A percentile compares a stretch with the other conserved stretches of the same genome.
Evolutionary conservation across 306 rosid species (phyloP).

Genomic region (Cucurbita ficifolia): DNA sequence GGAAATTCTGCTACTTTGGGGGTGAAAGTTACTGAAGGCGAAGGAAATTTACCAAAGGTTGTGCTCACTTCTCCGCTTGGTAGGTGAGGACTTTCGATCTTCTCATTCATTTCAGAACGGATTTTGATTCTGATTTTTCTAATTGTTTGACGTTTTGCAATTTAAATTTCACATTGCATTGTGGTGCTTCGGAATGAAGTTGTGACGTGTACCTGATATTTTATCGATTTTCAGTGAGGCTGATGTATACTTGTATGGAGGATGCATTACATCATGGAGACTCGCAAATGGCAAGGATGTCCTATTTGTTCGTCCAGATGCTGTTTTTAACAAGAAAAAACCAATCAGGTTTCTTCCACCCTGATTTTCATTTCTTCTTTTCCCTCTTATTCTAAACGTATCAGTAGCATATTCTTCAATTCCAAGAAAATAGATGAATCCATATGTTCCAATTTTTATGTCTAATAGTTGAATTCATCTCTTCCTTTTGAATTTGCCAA

Average conservation of each 20-base stretch:
- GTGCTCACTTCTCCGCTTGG: constrained; percentile 58
- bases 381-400: neutral
- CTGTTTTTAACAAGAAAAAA: constrained; percentile 69
- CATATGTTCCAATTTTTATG: neutral
- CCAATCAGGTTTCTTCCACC: constrained; percentile 60
- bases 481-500: neutral
- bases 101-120: neutral
- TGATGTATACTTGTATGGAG: constrained; percentile 74
- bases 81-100: constrained; percentile 33
- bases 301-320: constrained; percentile 89
- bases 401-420: neutral
- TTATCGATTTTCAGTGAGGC: constrained; percentile 50
- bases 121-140: neutral
- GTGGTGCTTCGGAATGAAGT: neutral
- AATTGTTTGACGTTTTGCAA: neutral
- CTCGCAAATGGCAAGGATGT: constrained; percentile 64
- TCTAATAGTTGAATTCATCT: neutral
- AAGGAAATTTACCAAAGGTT: constrained; percentile 70
- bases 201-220: neutral
- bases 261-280: constrained; percentile 81
- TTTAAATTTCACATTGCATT: neutral
- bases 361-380: neutral
- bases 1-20: constrained; percentile 30
- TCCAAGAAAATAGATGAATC: neutral
- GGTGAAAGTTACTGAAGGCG: constrained; percentile 58